phyloP scores from a whole-genome alignment of 495 filamentous ascomycete genomes.

The Cairneyella variabilis region DNA sequence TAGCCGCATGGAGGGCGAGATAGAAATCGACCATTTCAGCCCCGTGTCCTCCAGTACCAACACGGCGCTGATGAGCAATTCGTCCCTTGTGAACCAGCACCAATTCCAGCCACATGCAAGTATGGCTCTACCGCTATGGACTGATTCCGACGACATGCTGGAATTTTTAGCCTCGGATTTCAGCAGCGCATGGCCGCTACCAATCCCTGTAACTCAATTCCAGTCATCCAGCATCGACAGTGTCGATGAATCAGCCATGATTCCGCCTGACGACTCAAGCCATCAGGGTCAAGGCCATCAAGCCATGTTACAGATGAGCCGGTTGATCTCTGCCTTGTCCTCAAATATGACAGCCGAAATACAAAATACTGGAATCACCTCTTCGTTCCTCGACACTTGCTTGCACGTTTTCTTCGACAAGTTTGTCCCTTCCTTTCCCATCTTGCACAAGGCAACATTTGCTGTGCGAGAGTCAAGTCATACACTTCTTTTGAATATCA shows the following conservation, averaged over 20 bases:
- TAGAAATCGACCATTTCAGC: background rate
- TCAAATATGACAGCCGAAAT: conserved; percentile 8
- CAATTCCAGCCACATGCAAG: background rate
- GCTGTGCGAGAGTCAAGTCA: conserved; percentile 8
- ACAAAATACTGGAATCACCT: conserved; percentile 7
- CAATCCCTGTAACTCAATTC: conserved; percentile 2
- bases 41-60: background rate
- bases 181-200: background rate
- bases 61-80: background rate
- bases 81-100: background rate
- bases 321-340: conserved; percentile 4
- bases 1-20: background rate
- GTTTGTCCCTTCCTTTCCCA: conserved; percentile 10
- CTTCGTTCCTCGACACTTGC: conserved; percentile 11
- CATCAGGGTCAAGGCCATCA: conserved; percentile 3
- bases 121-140: background rate
- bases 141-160: conserved; percentile 1
- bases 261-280: background rate
- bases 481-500: conserved; percentile 12
- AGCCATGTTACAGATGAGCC: conserved; percentile 15
- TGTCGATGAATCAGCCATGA: background rate
- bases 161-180: conserved; percentile 4
- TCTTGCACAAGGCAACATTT: conserved; percentile 8
- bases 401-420: conserved; percentile 12
- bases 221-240: background rate